A percentile compares a stretch with the other conserved stretches of the same genome.
Conservation (phyloP, 352 stramenopile genomes). For the Pelagophyceae sp. region DNA sequence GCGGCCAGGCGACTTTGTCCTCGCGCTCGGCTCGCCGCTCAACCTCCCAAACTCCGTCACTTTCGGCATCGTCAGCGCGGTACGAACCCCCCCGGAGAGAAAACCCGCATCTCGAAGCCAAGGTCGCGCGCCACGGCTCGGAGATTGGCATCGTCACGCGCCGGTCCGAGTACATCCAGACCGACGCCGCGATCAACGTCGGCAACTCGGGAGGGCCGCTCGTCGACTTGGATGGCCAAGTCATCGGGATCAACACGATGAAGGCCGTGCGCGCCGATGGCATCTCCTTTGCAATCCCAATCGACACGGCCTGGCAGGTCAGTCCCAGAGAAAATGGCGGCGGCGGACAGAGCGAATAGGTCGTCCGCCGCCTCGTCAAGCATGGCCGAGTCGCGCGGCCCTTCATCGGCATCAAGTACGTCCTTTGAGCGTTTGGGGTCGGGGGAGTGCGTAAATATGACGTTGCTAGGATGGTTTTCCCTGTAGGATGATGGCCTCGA, state of each 20-base stretch:
- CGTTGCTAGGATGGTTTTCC: too few species aligned
- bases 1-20: conserved; percentile 76
- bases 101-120: too few species aligned
- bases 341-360: too few species aligned
- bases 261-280: conserved; percentile 74
- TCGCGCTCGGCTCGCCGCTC: conserved; percentile 76
- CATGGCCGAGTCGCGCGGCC: conserved; percentile 72
- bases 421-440: too few species aligned
- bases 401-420: conserved; percentile 81
- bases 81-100: too few species aligned
- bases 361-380: conserved; percentile 74
- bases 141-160: conserved; percentile 64
- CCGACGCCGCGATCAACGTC: conserved; percentile 80
- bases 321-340: too few species aligned
- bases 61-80: conserved; percentile 75
- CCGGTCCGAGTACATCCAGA: conserved; percentile 79
- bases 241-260: conserved; percentile 88
- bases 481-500: too few species aligned
- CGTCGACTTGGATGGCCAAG: conserved; percentile 78
- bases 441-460: too few species aligned
- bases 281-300: conserved; percentile 83
- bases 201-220: conserved; percentile 83
- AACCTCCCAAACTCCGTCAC: conserved; percentile 79
- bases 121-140: conserved; percentile 69
- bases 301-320: conserved; percentile 70